Evolutionary conservation across 106 monocot genomes (phyloP), one percentile per base, ranked within the genome.

Genomic region (Ottelia alismoides): DNA sequence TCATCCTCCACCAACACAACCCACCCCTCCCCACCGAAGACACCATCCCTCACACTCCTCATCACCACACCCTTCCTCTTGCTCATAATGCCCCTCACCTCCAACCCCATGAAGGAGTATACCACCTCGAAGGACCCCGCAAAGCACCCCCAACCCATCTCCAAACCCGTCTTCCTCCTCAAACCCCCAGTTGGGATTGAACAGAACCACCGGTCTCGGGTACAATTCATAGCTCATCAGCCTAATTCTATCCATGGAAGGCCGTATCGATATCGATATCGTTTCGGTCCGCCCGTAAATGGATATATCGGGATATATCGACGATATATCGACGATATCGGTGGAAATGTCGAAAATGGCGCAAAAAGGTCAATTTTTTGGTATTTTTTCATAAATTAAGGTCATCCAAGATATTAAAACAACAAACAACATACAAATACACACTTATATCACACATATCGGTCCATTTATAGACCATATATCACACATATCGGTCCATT

Each of bases 101-200:
- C 96, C 72, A 96, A 61, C 25, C 96, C 96, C 71, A 83, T 67
- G 68, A 96, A 89, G 3, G 96, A 89, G 25, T 85, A 96, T n/a
- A 96, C 76, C 28, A 96, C 88, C 25, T 79, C 71, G 51, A 96
- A 96, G 0, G 96, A 89, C 11, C 58, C 76, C 5, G 71, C 35
- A 47, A 96, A 96, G 48, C 55, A 70, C 70, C 43, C 28, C 49
- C 47, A 74, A 7, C 9, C 61, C 61, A 20, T 45, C 50, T 3
- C 40, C 70, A 27, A 88, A 63, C 2, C 52, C 71, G 24, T 58
- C 53, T 61, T 88, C 83, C 45, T 85, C 85, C 19, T 85, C 96
- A 54, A 82, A 82, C 18, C 57, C 70, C 96, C 96, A 96, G 20
- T 35, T 70, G 22, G 96, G 96, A 60, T 96, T 96, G 64, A 96